Conservation (phyloP, 495 filamentous ascomycete genomes). For the Penicillium cosmopolitanum region DNA sequence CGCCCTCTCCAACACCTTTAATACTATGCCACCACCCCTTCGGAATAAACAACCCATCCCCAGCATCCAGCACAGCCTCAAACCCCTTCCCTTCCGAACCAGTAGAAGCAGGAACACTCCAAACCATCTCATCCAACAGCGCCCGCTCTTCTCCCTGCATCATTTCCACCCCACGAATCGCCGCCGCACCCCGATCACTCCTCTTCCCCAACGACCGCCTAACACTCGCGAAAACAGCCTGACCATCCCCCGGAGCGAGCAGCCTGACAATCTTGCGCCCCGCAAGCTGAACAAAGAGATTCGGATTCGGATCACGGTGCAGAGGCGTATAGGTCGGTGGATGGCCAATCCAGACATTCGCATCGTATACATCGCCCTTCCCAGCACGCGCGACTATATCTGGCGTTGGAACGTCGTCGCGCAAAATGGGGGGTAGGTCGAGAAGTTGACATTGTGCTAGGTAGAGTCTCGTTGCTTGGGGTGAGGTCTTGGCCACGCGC, state of each 20-base stretch:
- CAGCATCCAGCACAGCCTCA: slow-evolving; percentile 62
- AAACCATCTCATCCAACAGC: slow-evolving; percentile 70
- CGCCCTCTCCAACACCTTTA: slow-evolving; percentile 66
- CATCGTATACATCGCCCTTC: slow-evolving; percentile 78
- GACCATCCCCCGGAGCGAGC: slow-evolving; percentile 62
- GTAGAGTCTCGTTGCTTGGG: slow-evolving; percentile 60
- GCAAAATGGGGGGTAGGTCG: slow-evolving; percentile 63
- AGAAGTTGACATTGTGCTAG: slow-evolving; percentile 79
- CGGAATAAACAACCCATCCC: slow-evolving; percentile 86
- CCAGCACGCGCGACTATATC: slow-evolving; percentile 61
- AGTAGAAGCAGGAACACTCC: slow-evolving; percentile 48
- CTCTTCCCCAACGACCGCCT: slow-evolving; percentile 49
- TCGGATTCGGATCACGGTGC: slow-evolving; percentile 92
- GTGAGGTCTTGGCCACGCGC: slow-evolving; percentile 31
- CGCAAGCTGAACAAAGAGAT: slow-evolving; percentile 84
- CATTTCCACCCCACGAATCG: slow-evolving; percentile 85
- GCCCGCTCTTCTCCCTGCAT: slow-evolving; percentile 76
- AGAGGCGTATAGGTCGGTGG: slow-evolving; percentile 86
- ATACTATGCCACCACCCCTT: slow-evolving; percentile 97
- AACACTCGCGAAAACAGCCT: slow-evolving; percentile 60
- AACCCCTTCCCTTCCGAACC: slow-evolving; percentile 41
- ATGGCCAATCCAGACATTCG: slow-evolving; percentile 85
- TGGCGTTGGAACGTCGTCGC: slow-evolving; percentile 70
- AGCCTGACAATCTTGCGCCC: slow-evolving; percentile 76
- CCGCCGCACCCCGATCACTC: slow-evolving; percentile 47